Conservation (phyloP, 805 yeast species). For the Starmerella sp. region DNA sequence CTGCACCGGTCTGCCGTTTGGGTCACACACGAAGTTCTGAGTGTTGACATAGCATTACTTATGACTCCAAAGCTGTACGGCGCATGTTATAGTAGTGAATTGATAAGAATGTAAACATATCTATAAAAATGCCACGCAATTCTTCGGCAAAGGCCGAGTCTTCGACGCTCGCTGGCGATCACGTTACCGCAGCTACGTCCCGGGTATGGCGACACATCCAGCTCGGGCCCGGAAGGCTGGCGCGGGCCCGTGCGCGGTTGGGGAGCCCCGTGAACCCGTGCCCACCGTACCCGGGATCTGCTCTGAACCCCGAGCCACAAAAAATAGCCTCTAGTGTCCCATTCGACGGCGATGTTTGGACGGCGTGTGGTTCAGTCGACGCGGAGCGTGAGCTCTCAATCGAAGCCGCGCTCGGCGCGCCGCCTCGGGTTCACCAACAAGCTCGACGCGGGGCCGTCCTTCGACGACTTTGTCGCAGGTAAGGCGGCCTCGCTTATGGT, state of each 20-base stretch:
- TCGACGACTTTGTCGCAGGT: constrained; percentile 81
- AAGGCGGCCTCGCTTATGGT: constrained; percentile 50
- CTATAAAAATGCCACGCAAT: no score
- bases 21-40: no score
- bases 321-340: background rate
- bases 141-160: no score
- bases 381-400: constrained; percentile 7
- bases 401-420: constrained; percentile 6
- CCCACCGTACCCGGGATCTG: background rate
- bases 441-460: constrained; percentile 77
- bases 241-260: background rate
- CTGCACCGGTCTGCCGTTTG: no score
- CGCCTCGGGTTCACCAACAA: constrained; percentile 43
- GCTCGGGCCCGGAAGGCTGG: background rate
- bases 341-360: constrained; percentile 1
- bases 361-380: background rate
- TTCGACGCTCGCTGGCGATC: no score
- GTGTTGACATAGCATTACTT: no score
- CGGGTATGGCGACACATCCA: no score
- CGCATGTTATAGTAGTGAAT: no score
- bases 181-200: no score
- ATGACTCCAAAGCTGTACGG: no score
- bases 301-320: background rate
- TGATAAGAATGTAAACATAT: no score
- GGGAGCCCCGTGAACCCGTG: background rate